phyloP scores from a whole-genome alignment of 2,329 filamentous ascomycete species.

The Aspergillus caelatus region DNA sequence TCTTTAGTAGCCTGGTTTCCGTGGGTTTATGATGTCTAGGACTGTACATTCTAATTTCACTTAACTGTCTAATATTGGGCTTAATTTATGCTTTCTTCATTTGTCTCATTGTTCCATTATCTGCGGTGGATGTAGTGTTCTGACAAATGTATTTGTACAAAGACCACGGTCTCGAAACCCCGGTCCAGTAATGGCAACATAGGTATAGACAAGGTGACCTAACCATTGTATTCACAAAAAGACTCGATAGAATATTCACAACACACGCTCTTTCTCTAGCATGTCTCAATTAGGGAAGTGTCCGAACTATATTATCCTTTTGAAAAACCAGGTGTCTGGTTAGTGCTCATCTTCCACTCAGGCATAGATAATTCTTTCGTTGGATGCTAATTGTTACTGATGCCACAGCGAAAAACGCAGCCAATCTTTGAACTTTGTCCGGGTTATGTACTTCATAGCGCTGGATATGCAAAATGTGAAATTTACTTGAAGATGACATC shows the following conservation, averaged over 20 bases:
- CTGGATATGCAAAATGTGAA: neutral
- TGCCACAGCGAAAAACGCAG: neutral
- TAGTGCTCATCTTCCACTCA: neutral
- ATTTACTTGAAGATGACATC: too few species aligned
- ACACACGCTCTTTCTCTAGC: neutral
- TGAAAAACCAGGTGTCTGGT: neutral
- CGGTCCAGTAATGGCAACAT: neutral
- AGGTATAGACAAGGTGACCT: neutral
- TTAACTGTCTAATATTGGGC: too few species aligned
- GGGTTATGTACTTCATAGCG: neutral
- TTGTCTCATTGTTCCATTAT: too few species aligned
- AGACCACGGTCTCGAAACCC: too few species aligned
- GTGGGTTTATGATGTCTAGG: too few species aligned
- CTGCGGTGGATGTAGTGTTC: too few species aligned
- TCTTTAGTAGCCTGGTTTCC: too few species aligned
- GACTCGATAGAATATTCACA: neutral
- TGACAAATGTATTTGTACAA: too few species aligned
- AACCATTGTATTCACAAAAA: neutral
- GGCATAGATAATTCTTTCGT: neutral
- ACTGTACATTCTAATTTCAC: too few species aligned
- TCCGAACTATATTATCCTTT: neutral
- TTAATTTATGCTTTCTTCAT: too few species aligned
- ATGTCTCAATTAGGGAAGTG: neutral
- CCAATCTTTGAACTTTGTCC: neutral
- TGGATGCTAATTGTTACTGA: neutral